These are phyloP conservation scores for Mariannaea elegans DNA, from an alignment of 2,329 filamentous ascomycete genomes.

Conservation along the genomic window DNA sequence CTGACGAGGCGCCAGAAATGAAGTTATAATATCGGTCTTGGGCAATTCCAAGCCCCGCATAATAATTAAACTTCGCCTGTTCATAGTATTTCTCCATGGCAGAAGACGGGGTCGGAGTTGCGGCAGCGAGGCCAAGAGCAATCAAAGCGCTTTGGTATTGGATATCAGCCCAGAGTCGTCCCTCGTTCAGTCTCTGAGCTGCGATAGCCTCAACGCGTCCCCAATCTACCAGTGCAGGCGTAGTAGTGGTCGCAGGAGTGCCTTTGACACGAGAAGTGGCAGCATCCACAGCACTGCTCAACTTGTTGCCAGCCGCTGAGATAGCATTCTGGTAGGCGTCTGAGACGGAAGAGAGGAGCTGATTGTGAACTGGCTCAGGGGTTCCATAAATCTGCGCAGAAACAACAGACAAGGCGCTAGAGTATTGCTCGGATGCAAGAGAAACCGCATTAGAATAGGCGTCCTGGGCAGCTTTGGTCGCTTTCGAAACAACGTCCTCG, in stretches of 20 bases:
- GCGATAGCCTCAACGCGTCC: conserved; percentile 69
- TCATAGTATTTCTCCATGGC: conserved; percentile 66
- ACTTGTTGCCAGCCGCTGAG: conserved; percentile 66
- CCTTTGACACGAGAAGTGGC: conserved; percentile 61
- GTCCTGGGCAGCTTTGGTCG: conserved; percentile 58
- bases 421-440: conserved; percentile 73
- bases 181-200: conserved; percentile 73
- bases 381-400: conserved; percentile 75
- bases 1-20: conserved; percentile 74
- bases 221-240: conserved; percentile 56
- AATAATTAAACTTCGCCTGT: conserved; percentile 74
- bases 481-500: conserved; percentile 46
- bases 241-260: conserved; percentile 54
- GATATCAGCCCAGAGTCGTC: conserved; percentile 74
- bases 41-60: conserved; percentile 79
- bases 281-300: conserved; percentile 64
- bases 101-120: conserved; percentile 60
- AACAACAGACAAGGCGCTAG: conserved; percentile 71
- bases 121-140: conserved; percentile 69
- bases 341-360: conserved; percentile 74
- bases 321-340: conserved; percentile 73
- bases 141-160: conserved; percentile 76
- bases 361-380: conserved; percentile 73
- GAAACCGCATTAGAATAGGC: conserved; percentile 73
- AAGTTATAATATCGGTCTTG: conserved; percentile 84